phyloP scores from a whole-genome alignment of 78 protist genomes.

The Trichosphaerium sp. region DNA sequence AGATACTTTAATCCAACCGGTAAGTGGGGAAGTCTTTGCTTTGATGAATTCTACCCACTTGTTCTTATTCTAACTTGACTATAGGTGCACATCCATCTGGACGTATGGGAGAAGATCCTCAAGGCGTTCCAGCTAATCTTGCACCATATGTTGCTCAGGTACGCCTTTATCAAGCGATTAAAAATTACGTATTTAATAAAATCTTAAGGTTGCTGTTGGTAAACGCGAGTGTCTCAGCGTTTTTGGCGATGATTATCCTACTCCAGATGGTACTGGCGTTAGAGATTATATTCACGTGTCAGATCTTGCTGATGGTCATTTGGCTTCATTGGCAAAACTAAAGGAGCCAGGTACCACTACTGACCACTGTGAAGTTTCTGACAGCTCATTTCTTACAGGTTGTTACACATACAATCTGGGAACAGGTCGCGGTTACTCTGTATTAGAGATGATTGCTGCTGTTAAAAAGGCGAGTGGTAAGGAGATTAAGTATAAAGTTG shows the following conservation, averaged over 20 bases:
- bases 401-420: constrained; percentile 77
- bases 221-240: constrained; percentile 59
- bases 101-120: constrained; percentile 95
- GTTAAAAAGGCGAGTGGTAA: constrained; percentile 56
- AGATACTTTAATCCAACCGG: constrained; percentile 98
- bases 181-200: no score
- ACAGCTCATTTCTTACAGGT: no score
- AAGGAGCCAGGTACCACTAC: no score
- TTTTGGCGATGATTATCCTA: constrained; percentile 90
- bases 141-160: constrained; percentile 87
- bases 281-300: constrained; percentile 96
- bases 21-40: no score
- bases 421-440: constrained; percentile 80
- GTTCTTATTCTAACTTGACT: no score
- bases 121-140: constrained; percentile 85
- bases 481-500: constrained; percentile 31
- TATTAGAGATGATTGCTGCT: constrained; percentile 80
- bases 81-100: constrained; percentile 94
- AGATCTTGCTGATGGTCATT: constrained; percentile 87
- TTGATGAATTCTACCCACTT: no score
- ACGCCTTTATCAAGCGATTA: not conserved
- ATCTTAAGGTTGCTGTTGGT: constrained; percentile 91
- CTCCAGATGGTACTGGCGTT: constrained; percentile 96
- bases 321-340: constrained; percentile 72
- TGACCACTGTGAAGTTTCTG: no score